phyloP scores from a whole-genome alignment of 2,329 filamentous ascomycete species.

The Aspergillus luchuensis region DNA sequence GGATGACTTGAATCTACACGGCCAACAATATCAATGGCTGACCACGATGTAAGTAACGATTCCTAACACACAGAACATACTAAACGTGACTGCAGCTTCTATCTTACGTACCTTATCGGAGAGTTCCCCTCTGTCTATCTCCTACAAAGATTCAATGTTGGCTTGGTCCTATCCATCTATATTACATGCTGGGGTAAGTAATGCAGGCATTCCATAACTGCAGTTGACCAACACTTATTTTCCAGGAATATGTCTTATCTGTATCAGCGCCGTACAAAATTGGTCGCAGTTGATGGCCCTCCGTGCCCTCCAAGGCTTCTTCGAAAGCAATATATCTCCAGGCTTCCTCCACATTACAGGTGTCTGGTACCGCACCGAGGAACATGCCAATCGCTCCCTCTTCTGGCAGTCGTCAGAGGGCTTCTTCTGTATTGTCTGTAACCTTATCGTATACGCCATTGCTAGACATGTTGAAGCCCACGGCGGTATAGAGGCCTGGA shows the following conservation, averaged over 20 bases:
- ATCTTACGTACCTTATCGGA: not conserved
- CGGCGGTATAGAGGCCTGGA: not conserved
- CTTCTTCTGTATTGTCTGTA: not conserved
- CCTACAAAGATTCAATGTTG: not conserved
- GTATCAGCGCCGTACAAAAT: not conserved
- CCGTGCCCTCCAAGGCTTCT: not conserved
- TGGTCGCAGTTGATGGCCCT: not conserved
- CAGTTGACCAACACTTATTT: no score
- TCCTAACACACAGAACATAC: no score
- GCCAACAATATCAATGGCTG: not conserved
- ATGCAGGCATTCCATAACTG: not conserved
- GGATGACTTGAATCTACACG: not conserved
- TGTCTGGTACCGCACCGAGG: not conserved
- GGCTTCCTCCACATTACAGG: slow-evolving; percentile 1
- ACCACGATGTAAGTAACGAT: not conserved
- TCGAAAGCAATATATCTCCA: not conserved
- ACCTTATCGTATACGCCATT: not conserved
- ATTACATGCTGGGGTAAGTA: not conserved
- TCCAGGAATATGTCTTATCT: not conserved
- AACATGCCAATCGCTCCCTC: not conserved
- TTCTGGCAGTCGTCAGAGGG: not conserved
- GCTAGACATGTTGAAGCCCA: not conserved
- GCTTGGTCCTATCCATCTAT: not conserved
- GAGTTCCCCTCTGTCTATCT: not conserved
- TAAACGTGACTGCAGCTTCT: not conserved